Base-by-base conservation (phyloP, 2,329 filamentous ascomycete genomes). In the Aspergillus fischeri region DNA sequence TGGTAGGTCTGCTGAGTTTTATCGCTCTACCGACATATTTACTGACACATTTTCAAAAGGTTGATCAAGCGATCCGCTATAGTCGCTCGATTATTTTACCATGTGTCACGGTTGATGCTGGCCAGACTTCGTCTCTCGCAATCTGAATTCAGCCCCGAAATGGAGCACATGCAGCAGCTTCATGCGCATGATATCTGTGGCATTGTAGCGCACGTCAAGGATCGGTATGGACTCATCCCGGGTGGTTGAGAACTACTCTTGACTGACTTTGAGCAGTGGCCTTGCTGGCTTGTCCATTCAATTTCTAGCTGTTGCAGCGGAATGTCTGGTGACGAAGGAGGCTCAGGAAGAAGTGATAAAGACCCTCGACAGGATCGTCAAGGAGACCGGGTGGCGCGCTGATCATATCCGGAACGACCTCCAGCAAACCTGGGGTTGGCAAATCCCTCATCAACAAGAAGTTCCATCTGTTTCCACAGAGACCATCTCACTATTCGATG, bases 121-220 rank as follows among this genome's bases (percentile, higher is more conserved):
- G 85, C 89, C 3, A 90, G 93, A 64, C 87, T 87, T 24, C 88
- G 96, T 70, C 92, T 92, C 0, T 81, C 86, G 41, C 78, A 83
- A 10, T 77, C 81, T 7, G 80, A 84, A 41, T 78, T 79, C 20
- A 80, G 81, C 2, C 78, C 84, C 3, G 87, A 91, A 58, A 90
- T 93, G 84, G 83, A 83, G 49, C 79, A 82, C 4, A 81, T 89
- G 67, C 86, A 89, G 65, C 80, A 87, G 51, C 84, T 85, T 60
- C 91, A 97, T 69, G 88, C 91, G 0, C 87, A 89, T 63, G 88
- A 92, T 70, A 88, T 96, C 25, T 97, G 92, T 69, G 93, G 93
- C 14, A 95, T 97, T 60, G 86, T 90, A 25, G 90, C 91, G 2
- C 91, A 96, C 69, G 86, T 88, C 52, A 90, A 92, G 66, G 91